These are phyloP conservation scores for Orbilia blumenaviensis DNA, from an alignment of 2,329 filamentous ascomycete genomes.

Conservation along the genomic window DNA sequence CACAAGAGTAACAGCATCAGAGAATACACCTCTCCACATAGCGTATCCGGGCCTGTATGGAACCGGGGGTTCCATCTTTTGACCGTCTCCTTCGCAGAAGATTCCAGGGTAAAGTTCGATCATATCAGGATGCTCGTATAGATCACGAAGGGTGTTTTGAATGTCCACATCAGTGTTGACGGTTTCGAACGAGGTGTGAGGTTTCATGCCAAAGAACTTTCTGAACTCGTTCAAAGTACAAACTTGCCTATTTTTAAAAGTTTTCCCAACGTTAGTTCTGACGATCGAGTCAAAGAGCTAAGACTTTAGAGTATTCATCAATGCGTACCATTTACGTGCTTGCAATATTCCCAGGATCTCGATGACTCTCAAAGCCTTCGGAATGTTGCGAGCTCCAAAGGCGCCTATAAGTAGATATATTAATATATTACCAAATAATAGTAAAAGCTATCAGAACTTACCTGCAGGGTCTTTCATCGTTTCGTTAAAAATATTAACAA, in stretches of 20 bases:
- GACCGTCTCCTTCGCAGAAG: conserved; percentile 63
- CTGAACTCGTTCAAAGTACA: conserved; percentile 68
- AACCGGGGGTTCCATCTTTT: conserved; percentile 58
- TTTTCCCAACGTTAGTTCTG: background rate
- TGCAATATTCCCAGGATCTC: conserved; percentile 72
- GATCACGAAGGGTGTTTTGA: conserved; percentile 62
- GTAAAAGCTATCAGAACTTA: conserved; percentile 13
- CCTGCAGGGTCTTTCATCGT: conserved; percentile 78
- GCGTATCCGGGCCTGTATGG: conserved; percentile 62
- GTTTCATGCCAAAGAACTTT: conserved; percentile 65
- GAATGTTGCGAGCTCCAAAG: conserved; percentile 70
- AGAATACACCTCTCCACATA: conserved; percentile 62
- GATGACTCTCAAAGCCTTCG: conserved; percentile 68
- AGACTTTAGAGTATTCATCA: background rate
- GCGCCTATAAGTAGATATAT: conserved; percentile 60
- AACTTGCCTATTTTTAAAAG: conserved; percentile 59
- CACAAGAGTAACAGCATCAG: conserved; percentile 64
- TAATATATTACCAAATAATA: conserved; percentile 52
- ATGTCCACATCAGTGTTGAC: conserved; percentile 65
- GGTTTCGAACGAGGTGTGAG: conserved; percentile 65
- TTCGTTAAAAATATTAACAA: conserved; percentile 74
- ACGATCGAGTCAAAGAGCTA: background rate
- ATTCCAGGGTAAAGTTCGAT: conserved; percentile 70
- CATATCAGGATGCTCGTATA: conserved; percentile 65
- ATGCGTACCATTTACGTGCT: conserved; percentile 67